phyloP scores from a whole-genome alignment of 805 yeast species.

The Hanseniaspora clermontiae region DNA sequence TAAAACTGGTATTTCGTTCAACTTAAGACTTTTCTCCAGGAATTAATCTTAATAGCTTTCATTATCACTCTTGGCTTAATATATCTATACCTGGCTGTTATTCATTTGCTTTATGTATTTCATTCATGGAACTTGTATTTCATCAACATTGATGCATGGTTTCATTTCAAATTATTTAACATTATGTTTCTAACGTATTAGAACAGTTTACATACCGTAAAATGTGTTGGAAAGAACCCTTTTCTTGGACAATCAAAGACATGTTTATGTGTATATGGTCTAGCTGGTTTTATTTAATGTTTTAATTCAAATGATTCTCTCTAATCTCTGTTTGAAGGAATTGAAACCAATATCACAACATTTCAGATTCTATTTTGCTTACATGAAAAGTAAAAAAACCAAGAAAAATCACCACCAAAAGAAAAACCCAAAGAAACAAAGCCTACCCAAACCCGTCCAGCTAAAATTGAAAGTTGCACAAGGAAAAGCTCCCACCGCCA shows the following conservation, averaged over 20 bases:
- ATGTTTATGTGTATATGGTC: slow-evolving; percentile 35
- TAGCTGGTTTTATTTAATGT: slow-evolving; percentile 12
- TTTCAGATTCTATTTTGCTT: not conserved
- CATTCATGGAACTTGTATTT: not conserved
- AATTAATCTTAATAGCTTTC: no score
- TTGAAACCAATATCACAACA: no score
- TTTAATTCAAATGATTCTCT: not conserved
- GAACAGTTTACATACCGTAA: slow-evolving; percentile 66
- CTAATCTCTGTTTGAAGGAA: not conserved
- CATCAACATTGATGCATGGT: not conserved
- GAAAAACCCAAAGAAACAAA: no score
- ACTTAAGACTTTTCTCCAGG: no score
- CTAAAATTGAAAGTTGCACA: no score
- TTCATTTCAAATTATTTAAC: not conserved
- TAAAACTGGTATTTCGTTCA: no score
- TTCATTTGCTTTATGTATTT: not conserved
- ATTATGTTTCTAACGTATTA: not conserved
- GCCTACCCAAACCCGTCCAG: no score
- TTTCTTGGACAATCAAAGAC: slow-evolving; percentile 98
- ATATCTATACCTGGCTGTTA: not conserved
- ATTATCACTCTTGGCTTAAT: no score
- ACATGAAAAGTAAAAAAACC: no score
- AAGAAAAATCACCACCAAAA: not conserved
- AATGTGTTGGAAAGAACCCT: slow-evolving; percentile 99
- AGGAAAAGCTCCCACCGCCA: not conserved